Percentiles rank a stretch among this genome's conserved stretches.
Evolutionary conservation across 2,329 filamentous ascomycete genomes (phyloP).

Genomic region (Alternaria gansuensis): DNA sequence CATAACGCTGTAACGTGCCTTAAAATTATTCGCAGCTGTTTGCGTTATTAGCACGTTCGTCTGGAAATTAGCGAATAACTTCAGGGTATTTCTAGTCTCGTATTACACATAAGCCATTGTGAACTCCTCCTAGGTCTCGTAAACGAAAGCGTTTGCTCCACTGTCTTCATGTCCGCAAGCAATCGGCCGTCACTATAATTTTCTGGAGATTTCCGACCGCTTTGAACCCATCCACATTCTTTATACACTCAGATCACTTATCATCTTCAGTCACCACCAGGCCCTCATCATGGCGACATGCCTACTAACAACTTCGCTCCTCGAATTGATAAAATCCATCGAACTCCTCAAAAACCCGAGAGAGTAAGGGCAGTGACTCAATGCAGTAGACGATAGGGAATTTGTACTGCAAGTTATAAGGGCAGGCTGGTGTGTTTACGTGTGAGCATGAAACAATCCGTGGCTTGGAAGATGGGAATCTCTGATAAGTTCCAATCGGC

Average conservation of each 20-base stretch:
- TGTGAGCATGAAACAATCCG: neutral
- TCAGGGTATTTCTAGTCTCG: too few relatives aligned
- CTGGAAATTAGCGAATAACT: too few relatives aligned
- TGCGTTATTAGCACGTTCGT: too few relatives aligned
- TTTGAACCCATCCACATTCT: neutral
- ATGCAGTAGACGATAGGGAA: neutral
- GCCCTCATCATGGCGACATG: neutral
- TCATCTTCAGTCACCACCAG: neutral
- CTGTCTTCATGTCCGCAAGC: neutral
- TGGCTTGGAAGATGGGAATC: neutral
- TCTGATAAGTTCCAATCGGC: neutral
- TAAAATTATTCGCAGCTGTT: too few relatives aligned
- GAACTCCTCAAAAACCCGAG: neutral
- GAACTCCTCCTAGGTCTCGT: too few relatives aligned
- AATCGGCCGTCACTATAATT: neutral
- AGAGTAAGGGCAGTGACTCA: rapidly evolving
- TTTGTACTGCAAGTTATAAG: neutral
- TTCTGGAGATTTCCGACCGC: neutral
- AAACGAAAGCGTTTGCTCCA: neutral
- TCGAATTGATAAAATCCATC: neutral
- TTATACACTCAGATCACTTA: neutral
- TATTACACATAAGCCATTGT: too few relatives aligned
- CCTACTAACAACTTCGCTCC: neutral
- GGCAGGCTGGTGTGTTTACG: neutral
- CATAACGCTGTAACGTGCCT: too few relatives aligned